Conservation (phyloP, 2,329 filamentous ascomycete species). For the Bertia moriformis region DNA sequence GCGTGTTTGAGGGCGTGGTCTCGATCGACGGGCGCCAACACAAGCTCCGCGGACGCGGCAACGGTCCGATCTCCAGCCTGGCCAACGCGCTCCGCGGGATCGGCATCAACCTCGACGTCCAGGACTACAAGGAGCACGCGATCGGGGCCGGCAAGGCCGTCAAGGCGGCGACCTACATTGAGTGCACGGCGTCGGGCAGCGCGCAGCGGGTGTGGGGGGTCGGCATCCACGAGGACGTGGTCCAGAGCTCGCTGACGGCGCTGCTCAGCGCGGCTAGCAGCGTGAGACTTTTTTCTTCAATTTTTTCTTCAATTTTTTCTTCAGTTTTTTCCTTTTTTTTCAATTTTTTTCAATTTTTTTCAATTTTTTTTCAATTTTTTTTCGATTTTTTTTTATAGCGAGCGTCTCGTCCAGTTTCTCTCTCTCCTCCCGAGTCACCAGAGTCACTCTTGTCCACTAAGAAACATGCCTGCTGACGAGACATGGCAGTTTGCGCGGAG, state of each 20-base stretch:
- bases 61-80: slow-evolving; percentile 79
- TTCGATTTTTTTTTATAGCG: no score
- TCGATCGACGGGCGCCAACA: slow-evolving; percentile 70
- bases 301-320: slow-evolving; percentile 3
- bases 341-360: slow-evolving; percentile 6
- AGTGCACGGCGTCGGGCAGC: slow-evolving; percentile 59
- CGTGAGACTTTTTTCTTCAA: slow-evolving; percentile 49
- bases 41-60: slow-evolving; percentile 65
- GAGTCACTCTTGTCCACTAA: no score
- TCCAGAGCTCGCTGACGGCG: slow-evolving; percentile 76
- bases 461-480: no score
- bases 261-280: slow-evolving; percentile 74
- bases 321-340: slow-evolving; percentile 10
- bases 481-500: no score
- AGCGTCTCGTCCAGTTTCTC: no score
- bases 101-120: slow-evolving; percentile 76
- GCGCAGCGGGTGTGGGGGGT: slow-evolving; percentile 75
- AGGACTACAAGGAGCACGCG: slow-evolving; percentile 92
- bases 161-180: slow-evolving; percentile 90
- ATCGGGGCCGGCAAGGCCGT: slow-evolving; percentile 69
- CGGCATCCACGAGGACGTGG: slow-evolving; percentile 82
- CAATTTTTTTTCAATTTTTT: slow-evolving; percentile 14
- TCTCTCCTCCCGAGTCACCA: no score
- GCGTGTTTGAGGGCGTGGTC: slow-evolving; percentile 74
- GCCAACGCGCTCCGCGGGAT: slow-evolving; percentile 66